Base-by-base conservation (phyloP, 2,329 filamentous ascomycete genomes). In the Cercospora sp. region DNA sequence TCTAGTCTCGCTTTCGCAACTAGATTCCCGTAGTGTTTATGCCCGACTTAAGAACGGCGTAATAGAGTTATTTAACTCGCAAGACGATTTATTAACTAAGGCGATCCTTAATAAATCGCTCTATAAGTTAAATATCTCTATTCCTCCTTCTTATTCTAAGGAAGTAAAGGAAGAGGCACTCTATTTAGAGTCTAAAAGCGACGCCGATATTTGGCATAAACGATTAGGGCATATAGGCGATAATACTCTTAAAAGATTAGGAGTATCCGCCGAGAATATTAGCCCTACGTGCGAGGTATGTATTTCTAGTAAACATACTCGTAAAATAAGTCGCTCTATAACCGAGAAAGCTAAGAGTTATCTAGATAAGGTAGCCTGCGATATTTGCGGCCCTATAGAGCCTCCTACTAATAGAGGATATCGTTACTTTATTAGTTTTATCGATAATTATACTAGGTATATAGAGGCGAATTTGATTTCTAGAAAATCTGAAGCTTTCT, bases 381-480 rank as follows among this genome's bases (percentile, higher is more conserved):
- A 62, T 63, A 66, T 66, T 7, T 66, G 20, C 18, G 10, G 64
- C 8, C 59, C 64, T 66, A 66, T 62, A 60, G 59, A 66, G 59
- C 64, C 63, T 65, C 33, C 33, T 42, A 42, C 33, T 31, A 53
- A 66, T 42, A 18, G 20, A 45, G 64, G 31, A 31, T 42, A 55
- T 66, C 30, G 59, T 18, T 66, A 66, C 60, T 62, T 57, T 63
- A 66, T 62, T 62, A 66, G 58, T 33, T 66, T 66, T 66, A 66
- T 66, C 9, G 48, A 66, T 58, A 66, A 57, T 23, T 62, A 51
- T 66, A 57, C 42, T 55, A 55, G 64, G 20, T 66, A 62, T 66
- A 16, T 66, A 62, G 64, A 66, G 51, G 30, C 30, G 13, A 62
- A 66, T 20, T 39, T 66, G 42, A 55, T 66, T 18, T 42, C 23